A percentile compares a stretch with the other conserved stretches of the same genome.
Conservation (phyloP, 2,329 filamentous ascomycete genomes). For the Diaporthe citri region DNA sequence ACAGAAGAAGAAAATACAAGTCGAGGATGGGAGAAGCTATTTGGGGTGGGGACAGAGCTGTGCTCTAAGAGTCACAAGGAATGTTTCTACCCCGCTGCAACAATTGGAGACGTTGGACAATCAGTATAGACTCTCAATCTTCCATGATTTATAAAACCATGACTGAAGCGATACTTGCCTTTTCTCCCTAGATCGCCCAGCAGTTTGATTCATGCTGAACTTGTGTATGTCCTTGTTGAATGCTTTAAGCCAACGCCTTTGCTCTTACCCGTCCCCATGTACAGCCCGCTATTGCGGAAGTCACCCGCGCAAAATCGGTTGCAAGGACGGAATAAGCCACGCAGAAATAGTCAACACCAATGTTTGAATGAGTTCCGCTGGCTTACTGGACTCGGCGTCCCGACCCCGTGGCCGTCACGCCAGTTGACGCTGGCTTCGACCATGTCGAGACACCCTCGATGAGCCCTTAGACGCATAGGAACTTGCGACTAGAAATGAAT, state of each 20-base stretch:
- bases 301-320: not conserved
- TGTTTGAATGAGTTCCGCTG: not conserved
- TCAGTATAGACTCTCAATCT: not conserved
- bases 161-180: too few species aligned
- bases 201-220: not conserved
- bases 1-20: not conserved
- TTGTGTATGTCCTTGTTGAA: not conserved
- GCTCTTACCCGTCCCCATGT: too few species aligned
- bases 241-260: too few species aligned
- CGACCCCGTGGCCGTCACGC: not conserved
- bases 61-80: not conserved
- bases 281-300: not conserved
- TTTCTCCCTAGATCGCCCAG: too few species aligned
- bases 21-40: not conserved
- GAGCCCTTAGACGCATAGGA: not conserved
- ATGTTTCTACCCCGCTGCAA: not conserved
- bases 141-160: not conserved
- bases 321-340: not conserved
- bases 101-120: not conserved
- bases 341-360: too few species aligned
- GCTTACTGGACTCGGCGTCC: not conserved
- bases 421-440: not conserved
- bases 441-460: not conserved
- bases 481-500: not conserved
- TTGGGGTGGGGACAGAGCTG: not conserved